Evolutionary conservation across 192 early-diverging fungal genomes (phyloP).

Genomic region (Coemansia nantahalensis): DNA sequence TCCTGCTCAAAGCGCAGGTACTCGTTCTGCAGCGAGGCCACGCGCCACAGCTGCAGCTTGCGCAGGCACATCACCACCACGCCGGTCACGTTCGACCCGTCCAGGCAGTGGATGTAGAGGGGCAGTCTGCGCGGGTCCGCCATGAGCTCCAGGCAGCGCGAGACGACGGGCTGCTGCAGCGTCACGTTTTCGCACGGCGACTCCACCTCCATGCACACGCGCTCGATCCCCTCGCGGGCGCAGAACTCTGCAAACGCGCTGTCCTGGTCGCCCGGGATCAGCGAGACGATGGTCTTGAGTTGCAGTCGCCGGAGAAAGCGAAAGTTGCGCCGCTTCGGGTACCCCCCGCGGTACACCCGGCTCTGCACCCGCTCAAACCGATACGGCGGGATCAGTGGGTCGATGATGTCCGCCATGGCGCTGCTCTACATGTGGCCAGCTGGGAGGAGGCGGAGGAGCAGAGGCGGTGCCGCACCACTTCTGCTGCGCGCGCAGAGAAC

Average conservation of each 20-base stretch:
- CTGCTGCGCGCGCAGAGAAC: too few relatives aligned
- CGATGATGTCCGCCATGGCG: conserved; percentile 42
- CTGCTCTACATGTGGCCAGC: too few relatives aligned
- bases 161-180: conserved; percentile 69
- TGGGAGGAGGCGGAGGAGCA: too few relatives aligned
- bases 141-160: conserved; percentile 68
- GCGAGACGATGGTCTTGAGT: conserved; percentile 76
- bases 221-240: conserved; percentile 58
- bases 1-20: conserved; percentile 63
- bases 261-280: conserved; percentile 74
- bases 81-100: conserved; percentile 85
- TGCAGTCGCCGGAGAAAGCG: conserved; percentile 75
- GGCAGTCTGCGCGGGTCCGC: conserved; percentile 73
- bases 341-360: conserved; percentile 81
- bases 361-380: conserved; percentile 84
- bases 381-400: conserved; percentile 63
- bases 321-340: conserved; percentile 83
- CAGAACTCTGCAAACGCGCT: conserved; percentile 64
- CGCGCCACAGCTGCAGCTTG: conserved; percentile 88
- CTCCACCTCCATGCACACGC: conserved; percentile 69
- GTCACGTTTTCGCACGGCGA: conserved; percentile 88
- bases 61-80: conserved; percentile 82
- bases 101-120: conserved; percentile 86
- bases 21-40: conserved; percentile 67
- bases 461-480: too few relatives aligned